A percentile compares a stretch with the other conserved stretches of the same genome.
Evolutionary conservation across 352 stramenopile genomes (phyloP).

Genomic region (Phytophthora sansomeana): DNA sequence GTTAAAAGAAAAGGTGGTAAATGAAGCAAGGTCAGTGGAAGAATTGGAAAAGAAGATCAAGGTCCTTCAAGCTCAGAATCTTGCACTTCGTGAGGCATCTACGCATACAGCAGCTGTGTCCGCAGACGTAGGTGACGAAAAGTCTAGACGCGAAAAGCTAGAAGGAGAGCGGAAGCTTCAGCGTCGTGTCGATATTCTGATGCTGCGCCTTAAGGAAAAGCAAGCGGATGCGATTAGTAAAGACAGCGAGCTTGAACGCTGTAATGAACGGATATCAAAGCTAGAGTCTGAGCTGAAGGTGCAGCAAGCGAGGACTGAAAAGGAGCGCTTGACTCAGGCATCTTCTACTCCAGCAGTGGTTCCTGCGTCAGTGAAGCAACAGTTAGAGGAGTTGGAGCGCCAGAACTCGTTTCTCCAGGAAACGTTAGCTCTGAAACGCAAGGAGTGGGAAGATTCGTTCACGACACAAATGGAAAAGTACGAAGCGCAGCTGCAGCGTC

Average conservation of each 20-base stretch:
- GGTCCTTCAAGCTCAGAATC: slow-evolving; percentile 80
- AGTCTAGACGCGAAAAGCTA: slow-evolving; percentile 45
- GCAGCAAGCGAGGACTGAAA: slow-evolving; percentile 27
- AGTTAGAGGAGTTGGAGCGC: slow-evolving; percentile 51
- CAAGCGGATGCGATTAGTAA: slow-evolving; percentile 55
- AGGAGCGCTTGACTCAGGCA: slow-evolving; percentile 23
- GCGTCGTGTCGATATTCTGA: slow-evolving; percentile 69
- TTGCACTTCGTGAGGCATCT: slow-evolving; percentile 70
- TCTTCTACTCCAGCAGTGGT: slow-evolving; percentile 1
- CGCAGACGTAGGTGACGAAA: slow-evolving; percentile 10
- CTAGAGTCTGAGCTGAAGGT: slow-evolving; percentile 47
- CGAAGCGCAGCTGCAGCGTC: slow-evolving; percentile 56
- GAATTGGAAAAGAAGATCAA: slow-evolving; percentile 76
- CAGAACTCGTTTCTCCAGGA: slow-evolving; percentile 72
- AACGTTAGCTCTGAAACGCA: slow-evolving; percentile 65
- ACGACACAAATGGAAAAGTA: slow-evolving; percentile 62
- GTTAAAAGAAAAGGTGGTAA: slow-evolving; percentile 67
- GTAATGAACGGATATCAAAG: slow-evolving; percentile 40
- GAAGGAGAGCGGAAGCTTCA: slow-evolving; percentile 79
- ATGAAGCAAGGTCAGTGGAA: slow-evolving; percentile 55
- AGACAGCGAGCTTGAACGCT: slow-evolving; percentile 52
- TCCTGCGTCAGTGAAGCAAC: slow-evolving; percentile 23
- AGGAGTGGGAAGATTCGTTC: slow-evolving; percentile 68
- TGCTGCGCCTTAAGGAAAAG: slow-evolving; percentile 75
- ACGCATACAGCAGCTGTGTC: not conserved